Evolutionary conservation across 805 yeast genomes (phyloP), one percentile per base, ranked within the genome.

Genomic region (Hanseniaspora valbyensis): DNA sequence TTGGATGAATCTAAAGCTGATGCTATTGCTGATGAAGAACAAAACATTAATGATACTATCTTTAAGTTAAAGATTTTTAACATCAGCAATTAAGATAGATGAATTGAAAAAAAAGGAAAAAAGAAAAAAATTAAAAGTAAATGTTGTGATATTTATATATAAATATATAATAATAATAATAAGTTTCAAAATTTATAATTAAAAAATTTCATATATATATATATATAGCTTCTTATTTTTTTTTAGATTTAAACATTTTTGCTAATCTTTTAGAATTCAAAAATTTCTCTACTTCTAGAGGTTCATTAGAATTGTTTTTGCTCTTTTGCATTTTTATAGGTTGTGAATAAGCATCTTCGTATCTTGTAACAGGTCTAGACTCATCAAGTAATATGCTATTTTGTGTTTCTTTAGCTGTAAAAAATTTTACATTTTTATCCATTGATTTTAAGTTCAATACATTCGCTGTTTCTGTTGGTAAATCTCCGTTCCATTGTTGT

Each of bases 11-110:
- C 73, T n/a, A 70, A 59, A 45, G 61, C 65, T 24, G 69, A 64
- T 24, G 73, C 84, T 52, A 76, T 92, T 57, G 88, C 83, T 53
- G 95, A 87, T 60, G 97, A 90, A 69, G 95, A 87, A 61, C 94
- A 87, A 66, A 68, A 74, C 55, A 80, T 78, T 67, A 85, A 84
- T 59, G 95, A 85, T 56, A 81, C 95, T 45, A 68, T 77, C 48
- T 80, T 89, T 72, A 74, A 76, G 55, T 74, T 89, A 68, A 80
- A 94, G 67, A 75, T 89, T 64, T 75, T 88, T 67, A 80, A 72
- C 66, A 65, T 88, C 21, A 25, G 32, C 24, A n/a, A 39, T 8
- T 40, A 32, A 33, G 33, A n/a, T n/a, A n/a, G n/a, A n/a, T n/a
- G n/a, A n/a, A n/a, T n/a, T n/a, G n/a, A n/a, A n/a, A n/a, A n/a